Evolutionary conservation across 352 stramenopile species (phyloP), one percentile per base, ranked within the genome.

Genomic region (Phytophthora cactorum): DNA sequence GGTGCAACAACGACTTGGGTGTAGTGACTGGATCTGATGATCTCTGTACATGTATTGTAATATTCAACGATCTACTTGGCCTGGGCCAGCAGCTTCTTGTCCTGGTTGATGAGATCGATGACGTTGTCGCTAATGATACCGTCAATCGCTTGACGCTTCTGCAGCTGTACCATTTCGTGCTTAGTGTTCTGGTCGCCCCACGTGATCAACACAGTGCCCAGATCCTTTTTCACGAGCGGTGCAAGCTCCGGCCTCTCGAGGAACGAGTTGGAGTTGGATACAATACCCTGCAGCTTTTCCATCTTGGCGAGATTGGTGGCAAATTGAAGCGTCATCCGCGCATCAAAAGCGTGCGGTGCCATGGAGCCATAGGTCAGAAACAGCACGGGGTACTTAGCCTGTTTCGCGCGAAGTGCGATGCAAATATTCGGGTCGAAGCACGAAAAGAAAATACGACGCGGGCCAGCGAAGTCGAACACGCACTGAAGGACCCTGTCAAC

Each of bases 81-180:
- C 34, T 25, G 51, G 10, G 59, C 52, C 36, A 53, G 56, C 22
- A 83, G 50, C 58, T 75, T 88, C 45, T 73, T 70, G 70, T 83
- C 79, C 28, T 78, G 60, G 28, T 76, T 82, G n/a, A 77, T 80
- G 68, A 95, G 77, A 64, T 95, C 87, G 56, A 82, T 79, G 54
- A 92, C 83, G 63, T 95, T 95, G 66, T 95, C 85, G 61, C 84
- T 93, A 64, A 95, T 95, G 17, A 95, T 74, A 11, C 79, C 87
- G 57, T 93, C 85, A n/a, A 95, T 59, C 4, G 59, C 83, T 43
- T 85, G 66, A 52, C 76, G 80, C 52, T 93, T 91, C 50, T 95
- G 87, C 4, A 81, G 61, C 62, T 93, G 83, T 44, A 92, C 83
- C 63, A 77, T 77, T 63, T 75, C 77, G 63, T 90, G 75, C 59